Evolutionary conservation across 2,329 filamentous ascomycete species (phyloP).

Genomic region (Colletotrichum salicis): DNA sequence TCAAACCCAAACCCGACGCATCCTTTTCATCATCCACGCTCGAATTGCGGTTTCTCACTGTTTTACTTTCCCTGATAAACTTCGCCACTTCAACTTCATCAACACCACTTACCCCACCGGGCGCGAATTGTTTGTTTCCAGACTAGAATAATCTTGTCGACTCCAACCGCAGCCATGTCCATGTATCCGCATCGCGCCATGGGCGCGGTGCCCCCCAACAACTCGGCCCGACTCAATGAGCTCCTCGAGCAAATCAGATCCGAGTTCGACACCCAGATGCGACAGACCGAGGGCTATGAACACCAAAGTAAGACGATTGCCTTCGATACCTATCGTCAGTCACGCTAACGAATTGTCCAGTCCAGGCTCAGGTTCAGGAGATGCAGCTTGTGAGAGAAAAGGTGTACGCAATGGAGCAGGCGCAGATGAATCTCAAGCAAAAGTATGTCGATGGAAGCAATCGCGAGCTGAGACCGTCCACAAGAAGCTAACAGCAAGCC

Average conservation of each 20-base stretch:
- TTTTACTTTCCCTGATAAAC: background rate
- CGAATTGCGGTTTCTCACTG: background rate
- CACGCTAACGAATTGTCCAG: constrained; percentile 57
- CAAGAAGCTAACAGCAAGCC: constrained; percentile 33
- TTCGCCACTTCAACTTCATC: background rate
- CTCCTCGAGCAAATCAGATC: constrained; percentile 89
- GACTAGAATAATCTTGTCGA: background rate
- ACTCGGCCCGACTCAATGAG: constrained; percentile 80
- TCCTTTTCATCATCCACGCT: background rate
- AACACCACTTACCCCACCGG: background rate
- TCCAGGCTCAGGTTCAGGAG: constrained; percentile 90
- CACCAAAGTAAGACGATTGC: constrained; percentile 81
- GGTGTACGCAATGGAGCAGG: constrained; percentile 91
- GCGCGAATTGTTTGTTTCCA: background rate
- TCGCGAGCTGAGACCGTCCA: no score
- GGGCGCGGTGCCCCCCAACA: constrained; percentile 72
- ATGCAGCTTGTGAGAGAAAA: constrained; percentile 95
- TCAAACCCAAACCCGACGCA: background rate
- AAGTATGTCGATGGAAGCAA: constrained; percentile 71
- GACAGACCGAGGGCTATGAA: constrained; percentile 87
- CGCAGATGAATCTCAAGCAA: constrained; percentile 86
- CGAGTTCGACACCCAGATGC: constrained; percentile 89
- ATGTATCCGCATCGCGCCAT: constrained; percentile 95
- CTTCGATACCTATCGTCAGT: background rate
- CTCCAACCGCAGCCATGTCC: constrained; percentile 58